phyloP scores from a whole-genome alignment of 352 stramenopile species.

The Phytophthora pisi region DNA sequence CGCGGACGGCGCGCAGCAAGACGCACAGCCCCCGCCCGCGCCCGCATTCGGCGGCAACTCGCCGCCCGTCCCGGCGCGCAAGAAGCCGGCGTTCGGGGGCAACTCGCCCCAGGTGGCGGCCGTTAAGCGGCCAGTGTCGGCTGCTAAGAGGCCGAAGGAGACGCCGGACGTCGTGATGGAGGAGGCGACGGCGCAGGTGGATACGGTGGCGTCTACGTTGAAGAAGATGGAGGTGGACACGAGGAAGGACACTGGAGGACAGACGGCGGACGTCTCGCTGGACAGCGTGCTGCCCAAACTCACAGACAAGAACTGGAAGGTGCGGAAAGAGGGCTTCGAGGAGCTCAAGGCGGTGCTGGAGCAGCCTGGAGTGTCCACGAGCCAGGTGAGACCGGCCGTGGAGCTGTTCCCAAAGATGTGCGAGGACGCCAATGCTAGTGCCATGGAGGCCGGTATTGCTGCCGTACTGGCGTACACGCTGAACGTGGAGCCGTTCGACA shows the following conservation, averaged over 20 bases:
- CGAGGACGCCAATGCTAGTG: constrained; percentile 82
- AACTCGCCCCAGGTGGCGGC: background rate
- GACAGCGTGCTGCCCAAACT: constrained; percentile 63
- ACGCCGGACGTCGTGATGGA: constrained; percentile 12
- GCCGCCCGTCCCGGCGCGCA: constrained; percentile 28
- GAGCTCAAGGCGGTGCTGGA: constrained; percentile 73
- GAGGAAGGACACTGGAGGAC: constrained; percentile 8
- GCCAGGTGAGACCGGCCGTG: constrained; percentile 55
- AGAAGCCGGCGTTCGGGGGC: constrained; percentile 2
- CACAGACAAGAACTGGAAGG: constrained; percentile 88
- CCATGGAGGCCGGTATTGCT: constrained; percentile 77
- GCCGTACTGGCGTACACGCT: constrained; percentile 77
- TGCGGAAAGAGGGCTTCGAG: constrained; percentile 84
- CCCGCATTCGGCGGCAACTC: constrained; percentile 48
- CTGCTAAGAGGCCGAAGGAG: constrained; percentile 15
- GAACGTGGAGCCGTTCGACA: constrained; percentile 70
- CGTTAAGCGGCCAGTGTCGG: background rate
- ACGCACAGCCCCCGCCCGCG: constrained; percentile 30
- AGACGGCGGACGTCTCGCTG: constrained; percentile 21
- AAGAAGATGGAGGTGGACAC: constrained; percentile 38
- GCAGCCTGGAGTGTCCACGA: constrained; percentile 42
- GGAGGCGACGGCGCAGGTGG: constrained; percentile 15
- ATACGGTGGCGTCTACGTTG: constrained; percentile 33
- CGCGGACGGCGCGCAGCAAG: constrained; percentile 17
- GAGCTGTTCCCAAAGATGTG: constrained; percentile 83